A percentile compares a stretch with the other conserved stretches of the same genome.
Evolutionary conservation across 2,329 filamentous ascomycete species (phyloP).

Genomic region (Clonostachys rosea): DNA sequence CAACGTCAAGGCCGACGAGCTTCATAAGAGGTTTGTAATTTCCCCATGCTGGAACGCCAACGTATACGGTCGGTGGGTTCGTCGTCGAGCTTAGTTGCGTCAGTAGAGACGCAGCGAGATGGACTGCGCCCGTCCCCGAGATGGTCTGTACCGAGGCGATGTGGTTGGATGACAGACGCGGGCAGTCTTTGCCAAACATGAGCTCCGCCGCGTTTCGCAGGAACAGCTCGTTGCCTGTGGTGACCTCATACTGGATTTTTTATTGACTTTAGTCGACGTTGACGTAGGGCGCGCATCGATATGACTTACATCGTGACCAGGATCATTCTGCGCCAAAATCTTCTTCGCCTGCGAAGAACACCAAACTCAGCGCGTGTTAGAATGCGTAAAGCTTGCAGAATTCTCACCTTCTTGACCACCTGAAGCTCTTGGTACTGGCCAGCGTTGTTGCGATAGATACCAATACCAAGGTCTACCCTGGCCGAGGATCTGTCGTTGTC

Average conservation of each 20-base stretch:
- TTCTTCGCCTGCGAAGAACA: neutral
- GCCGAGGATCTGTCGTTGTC: slow-evolving; percentile 16
- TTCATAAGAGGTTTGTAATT: slow-evolving; percentile 34
- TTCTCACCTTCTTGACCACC: slow-evolving; percentile 9
- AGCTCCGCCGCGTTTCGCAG: neutral
- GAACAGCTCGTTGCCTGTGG: neutral
- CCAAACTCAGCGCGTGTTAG: no score
- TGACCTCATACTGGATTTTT: neutral
- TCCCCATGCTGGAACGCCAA: slow-evolving; percentile 34
- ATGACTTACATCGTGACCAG: neutral
- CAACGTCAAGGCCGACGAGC: slow-evolving; percentile 10
- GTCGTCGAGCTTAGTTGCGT: slow-evolving; percentile 2
- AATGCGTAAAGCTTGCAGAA: neutral
- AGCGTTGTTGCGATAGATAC: slow-evolving; percentile 24
- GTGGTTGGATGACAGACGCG: neutral
- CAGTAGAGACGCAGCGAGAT: slow-evolving; percentile 19
- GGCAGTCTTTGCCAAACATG: neutral
- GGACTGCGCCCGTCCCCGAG: slow-evolving; percentile 26
- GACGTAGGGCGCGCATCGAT: neutral
- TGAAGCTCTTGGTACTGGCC: slow-evolving; percentile 21
- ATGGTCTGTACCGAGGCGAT: slow-evolving; percentile 25
- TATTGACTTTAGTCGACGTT: neutral
- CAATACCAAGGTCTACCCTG: slow-evolving; percentile 28
- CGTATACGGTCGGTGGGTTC: slow-evolving; percentile 16
- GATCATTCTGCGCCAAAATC: neutral